Evolutionary conservation across 2,329 filamentous ascomycete species (phyloP), one percentile per base, ranked within the genome.

Genomic region (Colletotrichum neosansevieriae): DNA sequence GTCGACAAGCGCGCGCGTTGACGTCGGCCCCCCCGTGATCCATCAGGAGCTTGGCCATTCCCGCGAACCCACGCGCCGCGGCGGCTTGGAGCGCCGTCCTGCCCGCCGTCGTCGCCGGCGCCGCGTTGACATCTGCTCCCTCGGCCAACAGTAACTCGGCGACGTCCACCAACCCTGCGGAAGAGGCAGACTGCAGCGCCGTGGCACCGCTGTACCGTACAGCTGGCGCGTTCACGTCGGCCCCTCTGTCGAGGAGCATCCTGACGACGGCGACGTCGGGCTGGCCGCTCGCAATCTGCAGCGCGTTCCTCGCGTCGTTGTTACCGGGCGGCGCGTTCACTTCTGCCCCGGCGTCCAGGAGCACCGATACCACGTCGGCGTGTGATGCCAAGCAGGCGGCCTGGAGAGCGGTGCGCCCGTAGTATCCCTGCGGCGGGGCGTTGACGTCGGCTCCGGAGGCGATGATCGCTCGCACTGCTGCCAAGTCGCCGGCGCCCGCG

Each of bases 171-270:
- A 76, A 69, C 0, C 77, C 77, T 2, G 71, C 72, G 15, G 75
- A 72, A 1, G 75, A 74, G 7, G 79, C 80, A 68, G 71, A 76
- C 76, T 73, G 84, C 74, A 78, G 79, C 69, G 73, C 81, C 73
- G 69, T 85, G 71, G 72, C 77, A 60, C 70, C 80, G 51, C 74
- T 74, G 63, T 79, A 80, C 75, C 69, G 78, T 21, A 69, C 58
- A 2, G 66, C 66, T 9, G 66, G 74, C 58, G 70, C 73, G n/a
- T 80, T 74, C 2, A 80, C 61, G 47, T 76, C 71, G 0, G 77
- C 77, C 0, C 78, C 76, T 1, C 70, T 63, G 21, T 64, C 58
- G 1, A 82, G 68, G 4, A 82, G 63, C 0, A 71, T 62, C 4
- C 70, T 58, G 6, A 77, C 73, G 4, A 80, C 61, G 0, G 70